Percentiles rank a stretch among this genome's conserved stretches.
phyloP scores from a whole-genome alignment of 495 filamentous ascomycete species.

The Penicillium subrubescens region DNA sequence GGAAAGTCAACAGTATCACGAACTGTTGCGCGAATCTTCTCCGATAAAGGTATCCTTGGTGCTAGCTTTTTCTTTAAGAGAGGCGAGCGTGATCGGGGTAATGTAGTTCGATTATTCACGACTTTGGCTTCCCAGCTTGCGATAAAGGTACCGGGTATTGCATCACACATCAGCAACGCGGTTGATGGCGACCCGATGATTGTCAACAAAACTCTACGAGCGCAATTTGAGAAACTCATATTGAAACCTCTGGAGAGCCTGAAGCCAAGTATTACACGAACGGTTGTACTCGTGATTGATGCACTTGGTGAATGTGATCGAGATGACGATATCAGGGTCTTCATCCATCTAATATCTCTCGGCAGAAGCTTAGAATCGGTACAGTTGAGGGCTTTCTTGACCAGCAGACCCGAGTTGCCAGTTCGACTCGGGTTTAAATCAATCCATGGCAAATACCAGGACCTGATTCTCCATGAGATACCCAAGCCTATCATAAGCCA shows the following conservation, averaged over 20 bases:
- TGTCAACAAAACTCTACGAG: constrained; percentile 33
- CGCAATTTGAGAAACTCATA: constrained; percentile 55
- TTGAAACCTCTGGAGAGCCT: constrained; percentile 35
- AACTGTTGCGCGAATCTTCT: constrained; percentile 24
- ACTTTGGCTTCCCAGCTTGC: constrained; percentile 48
- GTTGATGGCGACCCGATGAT: constrained; percentile 38
- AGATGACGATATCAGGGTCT: constrained; percentile 35
- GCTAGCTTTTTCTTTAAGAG: constrained; percentile 52
- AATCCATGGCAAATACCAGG: constrained; percentile 21
- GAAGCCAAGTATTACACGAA: not conserved
- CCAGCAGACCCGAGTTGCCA: constrained; percentile 49
- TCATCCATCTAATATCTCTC: constrained; percentile 38
- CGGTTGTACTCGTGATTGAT: constrained; percentile 49
- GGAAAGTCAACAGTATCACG: constrained; percentile 22
- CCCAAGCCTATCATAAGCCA: constrained; percentile 21
- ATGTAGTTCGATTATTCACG: constrained; percentile 41
- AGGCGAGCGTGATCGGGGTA: constrained; percentile 43
- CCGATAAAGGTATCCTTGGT: constrained; percentile 17
- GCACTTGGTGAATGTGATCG: constrained; percentile 55
- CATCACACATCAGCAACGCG: constrained; percentile 31
- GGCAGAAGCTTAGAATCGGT: constrained; percentile 11
- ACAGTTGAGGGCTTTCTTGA: constrained; percentile 34
- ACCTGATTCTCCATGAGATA: constrained; percentile 31
- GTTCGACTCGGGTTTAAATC: constrained; percentile 38
- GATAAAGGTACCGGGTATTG: constrained; percentile 24